phyloP scores from a whole-genome alignment of 2,329 filamentous ascomycete genomes.

The Pyrenophora teres region DNA sequence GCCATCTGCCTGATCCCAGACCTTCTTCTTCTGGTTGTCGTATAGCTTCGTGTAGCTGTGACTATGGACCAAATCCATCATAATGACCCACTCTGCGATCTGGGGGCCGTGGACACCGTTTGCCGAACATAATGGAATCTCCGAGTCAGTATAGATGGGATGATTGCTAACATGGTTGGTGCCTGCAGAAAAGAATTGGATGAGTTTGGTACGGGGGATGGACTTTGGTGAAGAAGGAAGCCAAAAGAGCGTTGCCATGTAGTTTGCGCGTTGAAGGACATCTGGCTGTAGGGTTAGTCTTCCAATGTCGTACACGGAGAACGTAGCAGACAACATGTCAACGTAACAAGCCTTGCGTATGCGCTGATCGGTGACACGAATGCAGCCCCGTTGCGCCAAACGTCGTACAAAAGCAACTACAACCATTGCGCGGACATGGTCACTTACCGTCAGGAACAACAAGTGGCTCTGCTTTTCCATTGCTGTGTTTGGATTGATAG shows the following conservation, averaged over 20 bases:
- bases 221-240: conserved; percentile 48
- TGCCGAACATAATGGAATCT: conserved; percentile 60
- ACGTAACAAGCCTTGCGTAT: too few relatives aligned
- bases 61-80: conserved; percentile 64
- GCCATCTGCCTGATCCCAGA: conserved; percentile 54
- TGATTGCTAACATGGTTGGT: conserved; percentile 59
- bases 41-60: conserved; percentile 61
- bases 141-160: conserved; percentile 58
- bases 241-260: conserved; percentile 55
- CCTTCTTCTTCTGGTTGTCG: conserved; percentile 61
- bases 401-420: not conserved
- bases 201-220: conserved; percentile 52
- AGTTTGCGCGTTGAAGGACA: conserved; percentile 50
- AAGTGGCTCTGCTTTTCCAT: conserved; percentile 43
- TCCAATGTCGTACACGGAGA: too few relatives aligned
- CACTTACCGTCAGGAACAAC: conserved; percentile 49
- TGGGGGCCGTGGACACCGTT: conserved; percentile 66
- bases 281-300: conserved; percentile 27
- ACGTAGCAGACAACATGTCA: too few relatives aligned
- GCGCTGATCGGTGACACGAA: not conserved
- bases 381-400: not conserved
- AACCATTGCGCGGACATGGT: too few relatives aligned
- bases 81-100: conserved; percentile 69
- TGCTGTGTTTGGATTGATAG: conserved; percentile 31
- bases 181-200: conserved; percentile 64